Evolutionary conservation across 192 early-diverging fungal species (phyloP), one percentile per base, ranked within the genome.

Genomic region (Thamnidium elegans): DNA sequence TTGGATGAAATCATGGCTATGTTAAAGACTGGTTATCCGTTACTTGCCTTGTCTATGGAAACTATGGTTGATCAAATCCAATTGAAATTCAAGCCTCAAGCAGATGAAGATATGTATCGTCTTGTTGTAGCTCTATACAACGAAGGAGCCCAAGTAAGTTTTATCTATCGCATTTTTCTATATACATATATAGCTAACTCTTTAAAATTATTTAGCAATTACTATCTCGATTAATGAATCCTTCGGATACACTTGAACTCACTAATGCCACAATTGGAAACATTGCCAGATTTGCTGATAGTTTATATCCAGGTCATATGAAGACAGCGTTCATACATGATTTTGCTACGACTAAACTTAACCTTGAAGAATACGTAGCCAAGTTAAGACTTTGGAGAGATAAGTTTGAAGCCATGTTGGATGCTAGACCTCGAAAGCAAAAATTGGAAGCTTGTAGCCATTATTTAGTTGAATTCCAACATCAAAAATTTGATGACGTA

Each of bases 21-120:
- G 70, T 81, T 98, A 30, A 99, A 99, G 71, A 97, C 96, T 8
- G 89, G 92, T 0, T 96, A 90, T 69, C 95, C 98, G 21, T 82
- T 98, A 47, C 79, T 98, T 32, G 90, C 93, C 2, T 72, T 98
- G 46, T 92, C 96, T 13, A 96, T 99, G 90, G 96, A 99, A 79
- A 94, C 91, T 1, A 98, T 99, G 93, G 89, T 95, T 6, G 95
- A 99, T 70, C 95, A 98, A 76, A 94, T 99, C n/a, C 87, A 92
- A 46, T 86, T 90, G 63, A 83, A 92, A 4, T 77, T 99, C 52
- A 98, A 98, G 72, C 95, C 95, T 3, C 88, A 89, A 8, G 87
- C 93, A 1, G 95, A 98, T 71, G 96, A 99, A 71, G 98, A 99
- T 62, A 97, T 98, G 59, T 98, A 99, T 64, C 84, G 98, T 13